Percentiles rank a stretch among this genome's conserved stretches.
phyloP scores from a whole-genome alignment of 495 filamentous ascomycete genomes.

The Xylaria palmicola region DNA sequence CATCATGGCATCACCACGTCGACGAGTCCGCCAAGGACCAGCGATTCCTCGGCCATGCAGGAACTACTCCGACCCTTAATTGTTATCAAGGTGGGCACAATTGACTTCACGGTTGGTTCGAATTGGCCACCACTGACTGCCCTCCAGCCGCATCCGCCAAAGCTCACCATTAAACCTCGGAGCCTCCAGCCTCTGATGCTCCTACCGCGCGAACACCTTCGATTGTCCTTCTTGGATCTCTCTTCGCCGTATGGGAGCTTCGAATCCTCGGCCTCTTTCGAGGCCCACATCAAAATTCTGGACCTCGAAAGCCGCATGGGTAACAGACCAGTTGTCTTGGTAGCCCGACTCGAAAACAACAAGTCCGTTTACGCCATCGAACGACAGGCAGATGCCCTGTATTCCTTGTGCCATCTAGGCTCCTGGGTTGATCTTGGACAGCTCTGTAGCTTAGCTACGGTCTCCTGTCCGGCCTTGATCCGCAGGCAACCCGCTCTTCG shows the following conservation, averaged over 20 bases:
- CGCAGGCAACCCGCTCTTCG: conserved; percentile 13
- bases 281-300: conserved; percentile 60
- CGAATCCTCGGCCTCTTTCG: conserved; percentile 54
- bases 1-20: conserved; percentile 15
- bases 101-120: neutral
- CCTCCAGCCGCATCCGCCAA: conserved; percentile 57
- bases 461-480: conserved; percentile 30
- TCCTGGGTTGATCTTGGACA: conserved; percentile 59
- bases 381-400: conserved; percentile 62
- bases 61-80: conserved; percentile 49
- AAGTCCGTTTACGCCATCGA: conserved; percentile 70
- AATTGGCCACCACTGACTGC: conserved; percentile 18
- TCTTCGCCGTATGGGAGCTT: conserved; percentile 49
- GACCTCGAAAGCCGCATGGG: conserved; percentile 56
- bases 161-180: conserved; percentile 56
- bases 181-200: conserved; percentile 60
- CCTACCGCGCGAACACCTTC: conserved; percentile 59
- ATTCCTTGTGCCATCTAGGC: conserved; percentile 69
- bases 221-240: conserved; percentile 61
- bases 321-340: conserved; percentile 57
- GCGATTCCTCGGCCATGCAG: conserved; percentile 38
- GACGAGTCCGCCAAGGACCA: conserved; percentile 14
- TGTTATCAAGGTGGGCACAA: conserved; percentile 43
- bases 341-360: conserved; percentile 61
- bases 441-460: conserved; percentile 43